Evolutionary conservation across 441 rosid genomes (phyloP).

Genomic region (Gossypium schwendimanii): DNA sequence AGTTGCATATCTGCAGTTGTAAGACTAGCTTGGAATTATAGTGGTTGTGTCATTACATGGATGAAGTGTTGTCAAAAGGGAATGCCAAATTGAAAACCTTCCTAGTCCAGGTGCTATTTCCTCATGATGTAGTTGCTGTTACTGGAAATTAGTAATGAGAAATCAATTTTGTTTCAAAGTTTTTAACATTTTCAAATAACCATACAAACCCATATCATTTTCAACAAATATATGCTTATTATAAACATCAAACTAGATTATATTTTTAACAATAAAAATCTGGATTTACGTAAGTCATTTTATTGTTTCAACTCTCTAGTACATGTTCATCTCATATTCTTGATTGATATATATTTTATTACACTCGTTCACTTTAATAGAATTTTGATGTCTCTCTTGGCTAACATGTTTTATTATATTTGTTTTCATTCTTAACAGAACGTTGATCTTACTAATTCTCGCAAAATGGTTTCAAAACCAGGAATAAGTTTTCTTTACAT

Average conservation of each 20-base stretch:
- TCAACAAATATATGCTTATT: neutral
- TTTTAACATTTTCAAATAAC: no score
- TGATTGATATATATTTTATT: neutral
- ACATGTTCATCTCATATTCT: neutral
- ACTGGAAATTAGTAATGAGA: neutral
- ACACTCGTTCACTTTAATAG: neutral
- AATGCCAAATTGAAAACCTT: neutral
- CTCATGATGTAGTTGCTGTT: neutral
- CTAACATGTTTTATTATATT: neutral
- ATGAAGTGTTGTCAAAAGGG: neutral
- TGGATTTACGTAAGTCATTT: neutral
- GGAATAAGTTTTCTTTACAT: slow-evolving; percentile 34
- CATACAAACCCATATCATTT: neutral
- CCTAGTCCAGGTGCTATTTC: neutral
- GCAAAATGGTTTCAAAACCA: slow-evolving; percentile 11
- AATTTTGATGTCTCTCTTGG: neutral
- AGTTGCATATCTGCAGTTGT: neutral
- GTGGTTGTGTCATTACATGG: neutral
- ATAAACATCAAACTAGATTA: neutral
- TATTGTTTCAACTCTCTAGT: neutral
- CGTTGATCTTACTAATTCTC: slow-evolving; percentile 11
- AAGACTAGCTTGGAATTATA: neutral
- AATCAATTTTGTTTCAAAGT: no score
- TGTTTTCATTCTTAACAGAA: slow-evolving; percentile 29
- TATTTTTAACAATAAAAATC: neutral